These are phyloP conservation scores for Agrocybe praecox DNA, from an alignment of 768 basidiomycete species.

Conservation along the genomic window DNA sequence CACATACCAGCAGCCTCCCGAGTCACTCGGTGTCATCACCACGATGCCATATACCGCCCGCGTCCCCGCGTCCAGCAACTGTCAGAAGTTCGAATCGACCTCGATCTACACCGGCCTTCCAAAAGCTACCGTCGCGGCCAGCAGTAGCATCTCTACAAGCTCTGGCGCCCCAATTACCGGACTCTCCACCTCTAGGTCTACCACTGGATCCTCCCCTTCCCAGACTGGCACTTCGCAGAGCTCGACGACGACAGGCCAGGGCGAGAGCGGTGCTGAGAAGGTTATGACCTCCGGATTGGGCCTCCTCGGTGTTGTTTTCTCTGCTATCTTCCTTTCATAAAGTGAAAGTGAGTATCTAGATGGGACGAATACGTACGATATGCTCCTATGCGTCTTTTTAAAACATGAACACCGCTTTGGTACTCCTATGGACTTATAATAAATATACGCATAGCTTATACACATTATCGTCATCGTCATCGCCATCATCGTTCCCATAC, in stretches of 20 bases:
- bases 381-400: too few species aligned
- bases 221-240: neutral
- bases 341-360: neutral
- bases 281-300: neutral
- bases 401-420: too few species aligned
- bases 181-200: neutral
- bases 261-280: neutral
- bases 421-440: too few species aligned
- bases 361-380: too few species aligned
- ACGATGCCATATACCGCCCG: conserved; percentile 43
- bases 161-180: neutral
- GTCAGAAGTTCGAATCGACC: neutral
- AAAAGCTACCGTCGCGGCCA: conserved; percentile 1
- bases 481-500: too few species aligned
- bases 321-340: conserved; percentile 2
- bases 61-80: conserved; percentile 30
- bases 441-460: too few species aligned
- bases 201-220: neutral
- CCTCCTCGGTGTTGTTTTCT: neutral
- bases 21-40: conserved; percentile 41
- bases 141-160: neutral
- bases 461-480: too few species aligned
- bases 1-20: conserved; percentile 38
- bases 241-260: neutral
- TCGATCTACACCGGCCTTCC: conserved; percentile 3